Base-by-base conservation (phyloP, 257 asterid genomes). In the Rehmannia glutinosa region DNA sequence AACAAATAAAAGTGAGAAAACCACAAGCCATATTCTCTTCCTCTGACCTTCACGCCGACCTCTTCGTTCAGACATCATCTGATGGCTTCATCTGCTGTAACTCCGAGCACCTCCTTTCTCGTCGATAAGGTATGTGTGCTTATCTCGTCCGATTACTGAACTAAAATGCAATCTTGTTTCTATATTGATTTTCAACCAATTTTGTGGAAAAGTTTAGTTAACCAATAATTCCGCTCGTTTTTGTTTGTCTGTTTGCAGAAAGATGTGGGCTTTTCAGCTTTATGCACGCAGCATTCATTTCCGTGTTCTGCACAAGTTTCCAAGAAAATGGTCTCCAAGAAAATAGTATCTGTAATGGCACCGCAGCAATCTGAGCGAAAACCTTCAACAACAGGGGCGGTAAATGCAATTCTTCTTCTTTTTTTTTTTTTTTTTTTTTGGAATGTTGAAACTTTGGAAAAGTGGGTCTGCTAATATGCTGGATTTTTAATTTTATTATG, bases 341-440 rank as follows among this genome's bases (percentile, higher is more conserved):
- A 77, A 79, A 75, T 84, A 39, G 87, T 83, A 33, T 90, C 89
- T 63, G 95, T 90, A 11, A 86, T 89, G 95, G 73, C 95, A 46
- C 88, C 95, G 0, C 90, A 86, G 61, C 97, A 90, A 80, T 81
- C 83, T 62, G 90, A 81, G 78, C 83, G 95, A 30, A 86, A 74
- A 42, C 93, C 97, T 3, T 73, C 97, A 54, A 78, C 86, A 19
- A 87, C 97, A 41, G 97, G 98, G 61, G 82, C 90, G 67, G 98
- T 89, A 72, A 74, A 9, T 42, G 24, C 62, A 9, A 1, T 38
- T 38, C 6, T 38, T 3, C 5, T 36, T 36, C 5, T 28, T 36
- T 3, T 36, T n/a, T 36, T 36, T 6, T 72, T 21, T 57, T 43
- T 9, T 33, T 32, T 43, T 63, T 60, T 10, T 16, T 13, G 35